Evolutionary conservation across 148 eudicot species (phyloP), one percentile per base, ranked within the genome.

Genomic region (Nepenthes mirabilis): DNA sequence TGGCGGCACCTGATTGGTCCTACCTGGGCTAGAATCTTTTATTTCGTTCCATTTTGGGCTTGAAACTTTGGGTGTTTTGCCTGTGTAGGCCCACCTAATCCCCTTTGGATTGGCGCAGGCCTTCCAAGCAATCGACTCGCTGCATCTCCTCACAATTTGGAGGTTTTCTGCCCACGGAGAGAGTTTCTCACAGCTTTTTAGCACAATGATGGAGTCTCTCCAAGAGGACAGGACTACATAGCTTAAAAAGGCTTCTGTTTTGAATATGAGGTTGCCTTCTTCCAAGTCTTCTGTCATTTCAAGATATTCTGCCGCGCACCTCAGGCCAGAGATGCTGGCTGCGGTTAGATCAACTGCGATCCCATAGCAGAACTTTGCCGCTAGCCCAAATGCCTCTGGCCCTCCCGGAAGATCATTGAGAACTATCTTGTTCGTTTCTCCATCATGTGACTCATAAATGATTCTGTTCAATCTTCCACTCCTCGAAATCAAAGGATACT

Each of bases 281-380:
- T 88, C 96, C 2, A 85, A 72, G 47, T 67, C 88, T 76, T 82
- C 88, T 32, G 81, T 82, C 96, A 82, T 88, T 62, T 85, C 88
- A 36, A 88, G 79, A 60, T 59, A 75, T 61, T 88, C 96, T 23
- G 88, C 70, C 56, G 83, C 88, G 47, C 96, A 85, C 68, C 91
- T 71, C 36, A 88, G 68, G 51, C 95, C 88, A 1, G 99, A 89
- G 70, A 89, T 93, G 75, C 80, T 90, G 37, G 90, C 70, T 49
- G 97, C 97, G 35, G 97, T 80, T 14, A 94, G 82, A 77, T 94
- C 95, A 36, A 94, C 89, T 1, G 89, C 84, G 54, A 94, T 81
- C 50, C 99, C 99, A 47, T 94, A 94, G 68, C 99, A 89, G 82
- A 94, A 94, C 34, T 86, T 94, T 12, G 99, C 89, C 9, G 95